Conservation (phyloP, 768 basidiomycete genomes). For the Mycena indigotica region DNA sequence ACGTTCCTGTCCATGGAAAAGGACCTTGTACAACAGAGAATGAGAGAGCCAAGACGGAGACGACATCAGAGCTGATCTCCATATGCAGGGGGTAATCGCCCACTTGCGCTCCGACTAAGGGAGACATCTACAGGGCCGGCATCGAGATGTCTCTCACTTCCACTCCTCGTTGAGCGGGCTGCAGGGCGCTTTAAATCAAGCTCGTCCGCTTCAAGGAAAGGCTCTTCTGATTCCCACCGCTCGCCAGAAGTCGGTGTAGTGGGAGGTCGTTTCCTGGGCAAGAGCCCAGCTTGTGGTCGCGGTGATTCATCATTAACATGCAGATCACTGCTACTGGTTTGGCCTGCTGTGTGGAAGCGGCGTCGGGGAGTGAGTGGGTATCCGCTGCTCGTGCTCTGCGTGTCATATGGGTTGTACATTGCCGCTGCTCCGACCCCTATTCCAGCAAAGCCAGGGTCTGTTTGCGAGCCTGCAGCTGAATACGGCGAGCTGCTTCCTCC, state of each 20-base stretch:
- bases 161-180: background rate
- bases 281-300: conserved; percentile 15
- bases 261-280: conserved; percentile 16
- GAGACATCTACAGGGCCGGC: conserved; percentile 21
- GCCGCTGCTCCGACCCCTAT: conserved; percentile 10
- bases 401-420: conserved; percentile 1
- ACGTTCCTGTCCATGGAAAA: too few relatives aligned
- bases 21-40: too few relatives aligned
- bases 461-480: background rate
- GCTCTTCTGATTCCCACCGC: conserved; percentile 17
- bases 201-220: conserved; percentile 17
- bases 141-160: conserved; percentile 21
- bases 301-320: conserved; percentile 1
- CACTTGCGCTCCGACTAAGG: conserved; percentile 20
- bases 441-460: conserved; percentile 1
- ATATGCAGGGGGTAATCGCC: conserved; percentile 28
- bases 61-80: conserved; percentile 18
- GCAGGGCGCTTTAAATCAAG: background rate
- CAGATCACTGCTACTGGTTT: conserved; percentile 4
- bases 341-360: conserved; percentile 14
- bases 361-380: conserved; percentile 8
- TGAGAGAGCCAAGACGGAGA: too few relatives aligned
- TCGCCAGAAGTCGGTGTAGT: background rate
- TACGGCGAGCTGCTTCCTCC: conserved; percentile 2
- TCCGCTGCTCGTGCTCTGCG: background rate